Evolutionary conservation across 805 yeast genomes (phyloP), one percentile per base, ranked within the genome.

Genomic region (Candida tibetensis): DNA sequence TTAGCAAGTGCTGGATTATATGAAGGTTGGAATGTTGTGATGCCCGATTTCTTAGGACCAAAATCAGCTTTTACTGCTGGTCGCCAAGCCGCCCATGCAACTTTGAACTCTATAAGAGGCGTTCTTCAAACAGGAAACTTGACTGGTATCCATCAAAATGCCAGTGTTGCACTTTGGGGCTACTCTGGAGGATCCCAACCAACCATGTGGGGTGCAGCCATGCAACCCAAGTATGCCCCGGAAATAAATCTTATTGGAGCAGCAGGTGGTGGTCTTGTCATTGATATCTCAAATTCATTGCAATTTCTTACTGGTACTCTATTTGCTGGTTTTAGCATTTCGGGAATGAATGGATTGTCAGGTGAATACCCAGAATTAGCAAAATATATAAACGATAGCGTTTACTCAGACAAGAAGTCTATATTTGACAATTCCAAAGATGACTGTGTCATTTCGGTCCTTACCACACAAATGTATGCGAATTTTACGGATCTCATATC

Each of bases 221-320:
- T 55, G 22, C 55, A 51, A 30, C 60, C 58, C 9, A 14, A 28
- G 9, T 55, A 55, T 25, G 60, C 61, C 1, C 58, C 58, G 0
- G 58, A 55, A 12, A 43, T 53, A 28, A 28, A 31, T 21, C 30
- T 45, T 22, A 12, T 52, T 46, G 71, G 69, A 9, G 65, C 52
- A 4, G 64, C 64, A 2, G 17, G 61, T 6, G 71, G 71, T 6
- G 71, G 71, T 4, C 52, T 62, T 48, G 62, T 58, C 10, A 53
- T 64, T 13, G 60, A 64, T 34, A 42, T 62, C 18, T 58, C 62
- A 5, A 52, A 49, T 19, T 52, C 62, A 2, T 51, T 55, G 1
- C 45, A 33, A 9, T 44, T 47, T 9, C 45, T 52, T 12, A 62
- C 58, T 25, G 62, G 64, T 1, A 45, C 49, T 2, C 10, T 48